These are phyloP conservation scores for Magnusiomyces ingens DNA, from an alignment of 1,139 yeast genomes.

Conservation along the genomic window DNA sequence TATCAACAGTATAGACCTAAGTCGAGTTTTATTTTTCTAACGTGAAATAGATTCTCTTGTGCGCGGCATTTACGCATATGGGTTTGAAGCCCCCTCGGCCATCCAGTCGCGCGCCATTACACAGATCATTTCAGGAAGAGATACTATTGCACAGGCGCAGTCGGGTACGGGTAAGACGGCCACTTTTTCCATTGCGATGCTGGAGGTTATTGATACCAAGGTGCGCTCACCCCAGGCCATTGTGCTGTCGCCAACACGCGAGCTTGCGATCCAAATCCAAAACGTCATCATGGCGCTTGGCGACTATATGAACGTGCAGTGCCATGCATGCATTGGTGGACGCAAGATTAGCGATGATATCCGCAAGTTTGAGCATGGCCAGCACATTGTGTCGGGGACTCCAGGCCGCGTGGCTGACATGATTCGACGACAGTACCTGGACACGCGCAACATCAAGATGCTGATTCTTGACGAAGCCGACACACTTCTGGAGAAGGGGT, in stretches of 20 bases:
- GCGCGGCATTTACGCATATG: slow-evolving; percentile 81
- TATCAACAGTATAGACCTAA: not conserved
- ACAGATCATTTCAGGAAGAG: slow-evolving; percentile 95
- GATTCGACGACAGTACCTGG: slow-evolving; percentile 90
- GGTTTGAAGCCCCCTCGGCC: slow-evolving; percentile 96
- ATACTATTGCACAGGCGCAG: slow-evolving; percentile 98
- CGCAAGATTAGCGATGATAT: slow-evolving; percentile 88
- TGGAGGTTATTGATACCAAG: slow-evolving; percentile 74
- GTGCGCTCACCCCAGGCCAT: slow-evolving; percentile 56
- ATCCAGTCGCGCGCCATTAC: slow-evolving; percentile 97
- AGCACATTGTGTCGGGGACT: slow-evolving; percentile 96
- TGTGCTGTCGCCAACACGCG: slow-evolving; percentile 98
- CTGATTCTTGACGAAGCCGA: slow-evolving; percentile 98
- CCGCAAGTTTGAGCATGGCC: slow-evolving; percentile 86
- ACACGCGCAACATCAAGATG: slow-evolving; percentile 89
- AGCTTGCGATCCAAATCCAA: slow-evolving; percentile 96
- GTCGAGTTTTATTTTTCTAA: not conserved
- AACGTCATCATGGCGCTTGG: slow-evolving; percentile 93
- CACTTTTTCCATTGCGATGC: slow-evolving; percentile 93
- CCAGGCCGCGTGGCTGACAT: slow-evolving; percentile 99
- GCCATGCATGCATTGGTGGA: slow-evolving; percentile 99
- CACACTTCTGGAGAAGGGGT: slow-evolving; percentile 95
- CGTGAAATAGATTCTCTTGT: slow-evolving; percentile 13
- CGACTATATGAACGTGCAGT: slow-evolving; percentile 85
- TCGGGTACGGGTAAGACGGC: slow-evolving; percentile 99